Base-by-base conservation (phyloP, 495 filamentous ascomycete genomes). In the Xylaria palmicola region DNA sequence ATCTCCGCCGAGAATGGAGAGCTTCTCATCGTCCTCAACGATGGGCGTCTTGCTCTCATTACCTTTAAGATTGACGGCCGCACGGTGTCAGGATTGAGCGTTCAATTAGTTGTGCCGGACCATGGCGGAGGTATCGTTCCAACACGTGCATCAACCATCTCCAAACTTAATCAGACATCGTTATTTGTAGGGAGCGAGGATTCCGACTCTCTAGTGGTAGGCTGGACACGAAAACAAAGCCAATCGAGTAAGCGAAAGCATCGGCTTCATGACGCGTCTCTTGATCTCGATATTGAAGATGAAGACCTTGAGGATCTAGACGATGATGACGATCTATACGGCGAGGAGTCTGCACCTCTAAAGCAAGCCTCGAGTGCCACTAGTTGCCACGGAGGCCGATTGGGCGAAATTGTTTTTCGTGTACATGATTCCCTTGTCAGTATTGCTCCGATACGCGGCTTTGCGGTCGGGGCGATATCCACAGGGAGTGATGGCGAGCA, bases 31-130 rank as follows among this genome's bases (percentile, higher is more conserved):
- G 81, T 93, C 26, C 83, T 96, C 37, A 85, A 86, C 39, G 88
- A 86, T 55, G 95, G 94, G 0, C 81, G 86, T 34, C 80, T 95
- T 45, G 85, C 85, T 13, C 81, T 93, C 27, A 75, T 98, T 20
- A 88, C 82, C 36, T 97, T 99, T 76, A 87, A 85, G 59, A 83
- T 97, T 50, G 92, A 96, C 71, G 94, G 94, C n/a, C 83, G 93
- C 44, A 94, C 91, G 8, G 91, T 99, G 24, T 96, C 92, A 37
- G 92, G 92, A 6, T 78, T 97, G 30, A 83, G 82, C 5, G 71
- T 98, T 47, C 84, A 83, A 49, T 73, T 83, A 15, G 72, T 97
- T 34, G 71, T 80, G 15, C 64, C 74, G 44, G 83, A 89, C 40
- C 68, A 81, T 1, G 89, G 88, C 20, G 87, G 86, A 2, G 63